Evolutionary conservation across 306 rosid genomes (phyloP).

Genomic region (Cucumis hystrix): DNA sequence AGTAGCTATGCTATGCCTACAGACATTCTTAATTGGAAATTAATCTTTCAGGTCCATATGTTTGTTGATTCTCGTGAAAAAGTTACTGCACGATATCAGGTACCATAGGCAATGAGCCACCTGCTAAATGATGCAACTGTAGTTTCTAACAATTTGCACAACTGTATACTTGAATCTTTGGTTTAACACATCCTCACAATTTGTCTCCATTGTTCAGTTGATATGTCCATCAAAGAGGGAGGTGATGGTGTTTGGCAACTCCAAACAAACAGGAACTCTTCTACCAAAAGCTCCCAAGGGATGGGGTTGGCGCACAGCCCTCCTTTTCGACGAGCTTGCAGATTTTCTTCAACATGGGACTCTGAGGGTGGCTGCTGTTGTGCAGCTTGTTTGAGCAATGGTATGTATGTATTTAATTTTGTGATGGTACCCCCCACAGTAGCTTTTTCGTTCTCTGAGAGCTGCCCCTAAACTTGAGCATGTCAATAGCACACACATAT

Average conservation of each 20-base stretch:
- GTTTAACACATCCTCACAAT: constrained; percentile 8
- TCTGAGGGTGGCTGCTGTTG: constrained; percentile 73
- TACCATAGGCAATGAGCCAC: constrained; percentile 9
- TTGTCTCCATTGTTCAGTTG: constrained; percentile 25
- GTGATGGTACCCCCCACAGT: not conserved
- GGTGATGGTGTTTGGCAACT: constrained; percentile 80
- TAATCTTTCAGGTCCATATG: constrained; percentile 59
- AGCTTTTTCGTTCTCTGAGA: not conserved
- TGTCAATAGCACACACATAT: not conserved
- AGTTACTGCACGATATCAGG: constrained; percentile 97
- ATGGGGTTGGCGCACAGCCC: constrained; percentile 99
- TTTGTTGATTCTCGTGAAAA: constrained; percentile 67
- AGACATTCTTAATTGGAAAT: not conserved
- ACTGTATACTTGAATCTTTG: not conserved
- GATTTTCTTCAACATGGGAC: constrained; percentile 92
- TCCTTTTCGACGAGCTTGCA: constrained; percentile 69
- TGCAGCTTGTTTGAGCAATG: constrained; percentile 60
- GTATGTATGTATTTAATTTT: not conserved
- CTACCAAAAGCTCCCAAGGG: constrained; percentile 96
- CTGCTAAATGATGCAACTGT: not conserved
- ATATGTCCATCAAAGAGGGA: constrained; percentile 92
- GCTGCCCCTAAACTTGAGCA: not conserved
- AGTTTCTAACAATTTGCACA: not conserved
- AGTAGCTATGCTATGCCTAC: not conserved
- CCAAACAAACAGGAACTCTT: constrained; percentile 89